phyloP scores from a whole-genome alignment of 2,329 filamentous ascomycete species.

The Rhynchosporium graminicola region DNA sequence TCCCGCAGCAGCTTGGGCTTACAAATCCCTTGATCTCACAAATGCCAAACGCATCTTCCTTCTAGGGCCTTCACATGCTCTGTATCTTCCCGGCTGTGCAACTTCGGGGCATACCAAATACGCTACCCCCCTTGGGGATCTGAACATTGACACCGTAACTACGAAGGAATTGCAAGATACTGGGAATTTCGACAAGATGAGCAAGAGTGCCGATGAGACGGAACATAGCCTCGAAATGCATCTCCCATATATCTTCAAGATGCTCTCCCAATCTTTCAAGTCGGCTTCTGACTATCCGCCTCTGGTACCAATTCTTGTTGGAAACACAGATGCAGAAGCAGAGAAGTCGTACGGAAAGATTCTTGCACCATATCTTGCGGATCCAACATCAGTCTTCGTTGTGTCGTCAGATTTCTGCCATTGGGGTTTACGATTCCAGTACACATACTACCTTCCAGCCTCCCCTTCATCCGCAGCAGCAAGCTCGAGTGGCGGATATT shows the following conservation, averaged over 20 bases:
- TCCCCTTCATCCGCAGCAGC: slow-evolving; percentile 43
- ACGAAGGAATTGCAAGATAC: slow-evolving; percentile 53
- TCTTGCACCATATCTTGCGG: slow-evolving; percentile 75
- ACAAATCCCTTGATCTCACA: slow-evolving; percentile 82
- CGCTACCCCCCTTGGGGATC: slow-evolving; percentile 71
- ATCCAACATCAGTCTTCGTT: slow-evolving; percentile 78
- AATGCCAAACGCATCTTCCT: slow-evolving; percentile 86
- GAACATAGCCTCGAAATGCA: slow-evolving; percentile 99
- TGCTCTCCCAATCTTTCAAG: slow-evolving; percentile 55
- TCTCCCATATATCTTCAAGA: slow-evolving; percentile 87
- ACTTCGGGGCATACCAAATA: slow-evolving; percentile 72
- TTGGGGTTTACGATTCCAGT: slow-evolving; percentile 84
- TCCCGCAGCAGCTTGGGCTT: slow-evolving; percentile 89
- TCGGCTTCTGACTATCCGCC: slow-evolving; percentile 62
- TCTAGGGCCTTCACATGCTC: slow-evolving; percentile 88
- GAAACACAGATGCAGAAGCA: slow-evolving; percentile 64
- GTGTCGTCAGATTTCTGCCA: slow-evolving; percentile 97
- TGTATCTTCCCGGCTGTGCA: slow-evolving; percentile 75
- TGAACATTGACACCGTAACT: slow-evolving; percentile 62
- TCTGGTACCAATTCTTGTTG: slow-evolving; percentile 84
- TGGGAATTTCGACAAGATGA: slow-evolving; percentile 66
- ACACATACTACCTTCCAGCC: slow-evolving; percentile 72
- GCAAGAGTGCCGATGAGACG: slow-evolving; percentile 64
- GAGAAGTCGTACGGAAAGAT: slow-evolving; percentile 70
- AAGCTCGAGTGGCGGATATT: slow-evolving; percentile 40